Conservation (phyloP, 306 rosid genomes). For the Dryas octopetala region DNA sequence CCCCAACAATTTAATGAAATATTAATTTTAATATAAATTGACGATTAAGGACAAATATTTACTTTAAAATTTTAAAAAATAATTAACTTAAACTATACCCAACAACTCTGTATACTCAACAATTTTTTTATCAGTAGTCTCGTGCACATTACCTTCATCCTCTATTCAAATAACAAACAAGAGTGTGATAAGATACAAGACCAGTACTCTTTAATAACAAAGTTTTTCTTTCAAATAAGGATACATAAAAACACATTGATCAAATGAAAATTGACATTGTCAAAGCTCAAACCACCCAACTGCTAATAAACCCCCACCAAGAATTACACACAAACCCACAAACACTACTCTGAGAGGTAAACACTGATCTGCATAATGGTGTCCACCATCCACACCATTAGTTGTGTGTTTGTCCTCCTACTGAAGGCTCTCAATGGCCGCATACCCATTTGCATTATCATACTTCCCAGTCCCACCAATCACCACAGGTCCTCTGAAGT, state of each 20-base stretch:
- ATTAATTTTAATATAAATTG: too few species aligned
- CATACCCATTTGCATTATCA: conserved; percentile 74
- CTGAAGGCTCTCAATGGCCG: conserved; percentile 58
- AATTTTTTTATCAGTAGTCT: too few species aligned
- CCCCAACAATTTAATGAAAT: too few species aligned
- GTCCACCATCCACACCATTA: conserved; percentile 51
- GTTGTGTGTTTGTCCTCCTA: conserved; percentile 68
- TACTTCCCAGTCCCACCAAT: conserved; percentile 84
- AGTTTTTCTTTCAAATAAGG: conserved; percentile 6
- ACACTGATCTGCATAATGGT: conserved; percentile 62
- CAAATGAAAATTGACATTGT: background rate
- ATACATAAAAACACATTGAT: background rate
- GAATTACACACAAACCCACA: background rate
- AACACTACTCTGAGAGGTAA: conserved; percentile 28
- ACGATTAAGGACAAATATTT: too few species aligned
- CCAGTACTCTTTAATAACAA: background rate
- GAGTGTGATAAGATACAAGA: background rate
- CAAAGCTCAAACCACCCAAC: background rate
- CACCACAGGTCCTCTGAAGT: too few species aligned
- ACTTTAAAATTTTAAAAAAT: too few species aligned
- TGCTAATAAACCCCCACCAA: background rate
- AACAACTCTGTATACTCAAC: too few species aligned
- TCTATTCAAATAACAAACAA: background rate
- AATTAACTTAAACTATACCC: too few species aligned
- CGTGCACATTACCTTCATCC: too few species aligned